Base-by-base conservation (phyloP, 2,329 filamentous ascomycete species). In the Aspergillus piperis region DNA sequence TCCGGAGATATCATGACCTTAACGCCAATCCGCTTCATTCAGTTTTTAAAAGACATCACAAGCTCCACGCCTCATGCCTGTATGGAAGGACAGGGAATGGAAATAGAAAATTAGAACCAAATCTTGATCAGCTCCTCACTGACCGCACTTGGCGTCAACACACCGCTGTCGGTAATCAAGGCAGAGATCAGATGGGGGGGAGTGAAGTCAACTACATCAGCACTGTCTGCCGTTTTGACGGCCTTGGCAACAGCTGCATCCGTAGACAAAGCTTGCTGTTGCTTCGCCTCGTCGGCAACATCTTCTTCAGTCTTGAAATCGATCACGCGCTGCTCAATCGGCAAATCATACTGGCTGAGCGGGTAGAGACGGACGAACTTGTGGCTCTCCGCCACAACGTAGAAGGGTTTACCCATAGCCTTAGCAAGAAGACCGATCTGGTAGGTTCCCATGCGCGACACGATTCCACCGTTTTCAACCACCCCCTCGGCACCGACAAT, bases 331-430 rank as follows among this genome's bases (percentile, higher is more conserved):
- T 96, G 92, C 71, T 89, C 85, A 66, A 96, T 87, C 0, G 90
- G 90, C 60, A 96, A 80, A 71, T 95, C 90, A 61, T 88, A 86
- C 77, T 96, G 92, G 64, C 89, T 87, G 21, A 95, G 80, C 1
- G 94, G 91, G 70, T 93, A 95, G 58, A 95, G 84, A 69, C 92
- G 85, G 49, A 96, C 92, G 73, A 99, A 97, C 79, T 99, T 99
- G 82, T 99, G 95, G 70, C 91, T 96, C 80, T 99, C 95, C 1
- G 90, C 90, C 5, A 95, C 92, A 17, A 96, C 92, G 71, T 96
- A 96, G 68, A 98, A 91, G 0, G 90, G 90, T 64, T 91, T 88
- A 41, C 88, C 86, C 62, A 85, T 84, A 13, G 84, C 84, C 69
- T 88, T 88, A 5, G 93, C 92, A 55, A 97, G 80, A 67, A 92